Base-by-base conservation (phyloP, 2,329 filamentous ascomycete genomes). In the Leptographium flavum region DNA sequence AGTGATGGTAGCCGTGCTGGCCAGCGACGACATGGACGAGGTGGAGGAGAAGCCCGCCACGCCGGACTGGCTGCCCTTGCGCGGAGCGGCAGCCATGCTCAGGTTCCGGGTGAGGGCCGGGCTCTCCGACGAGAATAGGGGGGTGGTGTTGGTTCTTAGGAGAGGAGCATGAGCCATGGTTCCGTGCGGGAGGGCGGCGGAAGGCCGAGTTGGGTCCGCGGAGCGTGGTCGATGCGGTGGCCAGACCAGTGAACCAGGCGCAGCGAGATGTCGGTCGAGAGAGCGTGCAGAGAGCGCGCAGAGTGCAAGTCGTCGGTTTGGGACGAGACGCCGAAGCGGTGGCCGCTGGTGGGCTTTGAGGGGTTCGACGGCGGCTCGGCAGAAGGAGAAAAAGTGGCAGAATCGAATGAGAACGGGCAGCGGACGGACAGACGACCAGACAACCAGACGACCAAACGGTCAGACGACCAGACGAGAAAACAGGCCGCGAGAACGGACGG, bases 81-180 rank as follows among this genome's bases (percentile, higher is more conserved):
- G 52, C 15, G 69, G 51, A 70, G 65, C 25, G 13, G 55, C 63
- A 58, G 63, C 62, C 60, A 65, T 65, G 59, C 63, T 73, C 69
- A 75, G 60, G 50, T 67, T 56, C 57, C 64, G 60, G 53, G 65
- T 60, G 59, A 68, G 68, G 54, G 44, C 22, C 9, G 66, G 60
- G 54, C 63, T 59, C 3, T 38, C 42, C 13, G 49, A 41, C 56
- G 68, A 63, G 56, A 75, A 74, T 58, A 68, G 64, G 57, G 73
- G 70, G 54, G 70, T 66, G 56, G 73, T 76, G 56, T 74, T 74
- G 56, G 69, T 75, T 71, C 73, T 68, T 55, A 75, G 59, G 53
- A 76, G 63, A 55, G 73, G 68, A 64, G 72, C 71, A 69, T 76
- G 68, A 61, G 73, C 73, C 74, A 76, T 76, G 56, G 59, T 65